Conservation (phyloP, 768 basidiomycete species). For the Boletellus sp. region DNA sequence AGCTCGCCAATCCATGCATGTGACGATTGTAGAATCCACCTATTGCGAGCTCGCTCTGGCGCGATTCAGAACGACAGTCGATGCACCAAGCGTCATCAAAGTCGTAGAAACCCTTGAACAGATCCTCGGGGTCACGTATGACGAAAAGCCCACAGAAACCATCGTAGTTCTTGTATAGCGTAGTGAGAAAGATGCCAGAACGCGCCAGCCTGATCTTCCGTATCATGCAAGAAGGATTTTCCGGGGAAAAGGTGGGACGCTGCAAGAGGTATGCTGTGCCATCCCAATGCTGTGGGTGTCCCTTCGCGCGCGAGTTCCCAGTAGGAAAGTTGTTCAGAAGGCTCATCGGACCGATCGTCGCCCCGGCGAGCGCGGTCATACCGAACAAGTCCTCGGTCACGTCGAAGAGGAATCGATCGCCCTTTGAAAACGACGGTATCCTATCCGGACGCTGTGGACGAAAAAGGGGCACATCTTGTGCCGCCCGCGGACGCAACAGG, state of each 20-base stretch:
- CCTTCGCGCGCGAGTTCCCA: not conserved
- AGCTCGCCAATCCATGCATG: conserved; percentile 25
- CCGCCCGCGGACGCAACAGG: conserved; percentile 38
- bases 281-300: conserved; percentile 27
- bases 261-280: conserved; percentile 38
- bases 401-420: conserved; percentile 17
- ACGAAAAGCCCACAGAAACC: conserved; percentile 46
- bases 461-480: conserved; percentile 27
- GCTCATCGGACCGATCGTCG: conserved; percentile 12
- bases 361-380: conserved; percentile 14
- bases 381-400: conserved; percentile 18
- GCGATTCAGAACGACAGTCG: too few relatives aligned
- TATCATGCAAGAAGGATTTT: conserved; percentile 35
- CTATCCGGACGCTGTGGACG: not conserved
- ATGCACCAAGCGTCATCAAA: conserved; percentile 21
- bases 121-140: conserved; percentile 36
- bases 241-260: conserved; percentile 37
- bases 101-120: conserved; percentile 12
- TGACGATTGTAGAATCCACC: conserved; percentile 25
- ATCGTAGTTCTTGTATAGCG: conserved; percentile 30
- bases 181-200: conserved; percentile 35
- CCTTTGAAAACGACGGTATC: conserved; percentile 1
- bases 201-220: conserved; percentile 33
- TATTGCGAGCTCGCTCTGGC: not conserved
- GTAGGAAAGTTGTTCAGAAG: not conserved